Evolutionary conservation across 345 rosid species (phyloP).

Genomic region (Salix exigua): DNA sequence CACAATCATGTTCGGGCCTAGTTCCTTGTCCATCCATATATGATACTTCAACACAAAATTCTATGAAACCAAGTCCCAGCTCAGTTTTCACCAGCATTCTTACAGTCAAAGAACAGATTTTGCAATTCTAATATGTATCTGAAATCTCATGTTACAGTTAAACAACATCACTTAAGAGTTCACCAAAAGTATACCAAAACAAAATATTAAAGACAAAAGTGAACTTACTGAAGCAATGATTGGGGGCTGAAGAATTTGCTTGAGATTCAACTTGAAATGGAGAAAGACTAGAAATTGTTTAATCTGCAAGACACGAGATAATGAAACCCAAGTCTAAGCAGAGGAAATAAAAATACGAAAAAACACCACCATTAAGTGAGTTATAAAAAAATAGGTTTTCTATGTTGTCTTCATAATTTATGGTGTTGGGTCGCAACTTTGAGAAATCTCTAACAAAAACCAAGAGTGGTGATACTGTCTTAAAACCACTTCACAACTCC

Average conservation of each 20-base stretch:
- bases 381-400: not conserved
- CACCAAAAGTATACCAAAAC: not conserved
- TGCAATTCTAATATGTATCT: not conserved
- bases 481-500: not conserved
- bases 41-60: not conserved
- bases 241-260: constrained; percentile 93
- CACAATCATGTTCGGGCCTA: not conserved
- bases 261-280: constrained; percentile 83
- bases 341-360: not conserved
- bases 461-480: not conserved
- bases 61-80: not conserved
- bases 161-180: not conserved
- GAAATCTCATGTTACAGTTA: not conserved
- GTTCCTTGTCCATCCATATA: not conserved
- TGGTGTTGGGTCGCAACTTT: not conserved
- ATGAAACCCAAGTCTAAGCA: not conserved
- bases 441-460: not conserved
- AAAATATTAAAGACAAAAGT: not conserved
- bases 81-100: not conserved
- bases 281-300: constrained; percentile 45
- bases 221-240: constrained; percentile 89
- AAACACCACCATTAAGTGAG: not conserved
- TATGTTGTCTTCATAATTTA: not conserved
- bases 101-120: not conserved
- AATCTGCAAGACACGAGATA: constrained; percentile 46